These are phyloP conservation scores for Stagonosporopsis rhizophila DNA, from an alignment of 2,329 filamentous ascomycete genomes.

Conservation along the genomic window DNA sequence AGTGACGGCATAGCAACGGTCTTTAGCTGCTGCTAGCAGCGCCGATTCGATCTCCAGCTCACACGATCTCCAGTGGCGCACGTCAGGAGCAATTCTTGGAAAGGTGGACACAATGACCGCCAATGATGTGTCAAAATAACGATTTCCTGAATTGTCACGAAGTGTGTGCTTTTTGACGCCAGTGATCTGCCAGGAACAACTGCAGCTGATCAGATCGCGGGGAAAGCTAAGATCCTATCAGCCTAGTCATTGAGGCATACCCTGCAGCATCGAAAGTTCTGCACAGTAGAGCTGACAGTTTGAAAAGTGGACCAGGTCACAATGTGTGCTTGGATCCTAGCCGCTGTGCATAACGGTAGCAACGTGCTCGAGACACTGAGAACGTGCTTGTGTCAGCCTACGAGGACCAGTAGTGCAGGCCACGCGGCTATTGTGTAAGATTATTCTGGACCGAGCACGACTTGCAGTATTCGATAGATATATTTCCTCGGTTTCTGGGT, in stretches of 20 bases:
- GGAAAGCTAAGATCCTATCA: constrained; percentile 10
- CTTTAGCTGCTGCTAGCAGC: constrained; percentile 3
- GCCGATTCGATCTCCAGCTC: background rate
- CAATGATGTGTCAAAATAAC: too few species aligned
- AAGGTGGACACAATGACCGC: background rate
- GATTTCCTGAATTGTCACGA: background rate
- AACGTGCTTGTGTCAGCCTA: constrained; percentile 15
- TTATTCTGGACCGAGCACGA: background rate
- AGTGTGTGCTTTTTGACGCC: background rate
- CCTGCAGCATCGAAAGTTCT: constrained; percentile 16
- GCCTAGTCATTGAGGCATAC: constrained; percentile 5
- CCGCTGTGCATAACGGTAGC: background rate
- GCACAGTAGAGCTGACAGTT: background rate
- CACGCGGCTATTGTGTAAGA: constrained; percentile 23
- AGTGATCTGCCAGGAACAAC: constrained; percentile 12
- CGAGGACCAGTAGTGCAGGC: constrained; percentile 15
- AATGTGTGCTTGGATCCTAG: background rate
- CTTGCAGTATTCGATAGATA: background rate
- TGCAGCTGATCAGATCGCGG: constrained; percentile 13
- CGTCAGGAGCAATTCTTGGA: background rate
- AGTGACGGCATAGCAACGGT: constrained; percentile 24
- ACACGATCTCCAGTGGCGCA: background rate
- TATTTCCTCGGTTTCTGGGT: background rate
- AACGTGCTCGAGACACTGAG: background rate
- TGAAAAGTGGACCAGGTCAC: background rate